A percentile compares a stretch with the other conserved stretches of the same genome.
phyloP scores from a whole-genome alignment of 495 filamentous ascomycete genomes.

The Cudoniella acicularis region DNA sequence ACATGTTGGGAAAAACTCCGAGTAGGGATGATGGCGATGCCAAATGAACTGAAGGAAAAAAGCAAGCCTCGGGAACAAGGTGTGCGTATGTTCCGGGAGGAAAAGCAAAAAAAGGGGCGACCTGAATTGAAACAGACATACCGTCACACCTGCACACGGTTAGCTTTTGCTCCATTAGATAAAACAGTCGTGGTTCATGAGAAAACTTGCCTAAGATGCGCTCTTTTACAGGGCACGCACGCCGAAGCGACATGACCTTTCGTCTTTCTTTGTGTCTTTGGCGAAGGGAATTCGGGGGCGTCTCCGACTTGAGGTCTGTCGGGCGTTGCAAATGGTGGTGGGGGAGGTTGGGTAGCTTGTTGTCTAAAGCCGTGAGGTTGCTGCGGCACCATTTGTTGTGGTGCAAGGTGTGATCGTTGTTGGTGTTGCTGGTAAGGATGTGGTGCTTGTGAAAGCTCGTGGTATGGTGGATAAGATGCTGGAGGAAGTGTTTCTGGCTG shows the following conservation, averaged over 20 bases:
- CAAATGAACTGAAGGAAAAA: conserved; percentile 10
- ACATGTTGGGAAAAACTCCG: neutral
- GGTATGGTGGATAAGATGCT: conserved; percentile 15
- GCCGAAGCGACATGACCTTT: conserved; percentile 97
- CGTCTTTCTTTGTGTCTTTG: conserved; percentile 74
- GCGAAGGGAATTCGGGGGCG: conserved; percentile 34
- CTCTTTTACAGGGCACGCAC: conserved; percentile 95
- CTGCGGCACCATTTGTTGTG: conserved; percentile 28
- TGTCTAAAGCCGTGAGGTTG: conserved; percentile 13
- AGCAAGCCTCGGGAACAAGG: conserved; percentile 10
- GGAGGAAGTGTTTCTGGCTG: conserved; percentile 33
- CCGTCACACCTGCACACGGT: conserved; percentile 26
- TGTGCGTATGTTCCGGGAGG: neutral
- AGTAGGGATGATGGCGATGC: neutral
- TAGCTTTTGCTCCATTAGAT: conserved; percentile 12
- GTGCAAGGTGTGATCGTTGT: conserved; percentile 21
- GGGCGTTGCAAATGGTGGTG: conserved; percentile 32
- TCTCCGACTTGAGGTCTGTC: conserved; percentile 26
- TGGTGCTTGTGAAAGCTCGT: conserved; percentile 11
- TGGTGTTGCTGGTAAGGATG: conserved; percentile 4
- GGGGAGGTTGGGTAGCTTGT: conserved; percentile 15
- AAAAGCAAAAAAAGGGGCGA: conserved; percentile 16
- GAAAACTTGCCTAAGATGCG: conserved; percentile 63
- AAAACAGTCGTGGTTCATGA: neutral
- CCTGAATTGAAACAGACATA: conserved; percentile 20